Conservation (phyloP, 805 yeast genomes). For the Pichia heedii region DNA sequence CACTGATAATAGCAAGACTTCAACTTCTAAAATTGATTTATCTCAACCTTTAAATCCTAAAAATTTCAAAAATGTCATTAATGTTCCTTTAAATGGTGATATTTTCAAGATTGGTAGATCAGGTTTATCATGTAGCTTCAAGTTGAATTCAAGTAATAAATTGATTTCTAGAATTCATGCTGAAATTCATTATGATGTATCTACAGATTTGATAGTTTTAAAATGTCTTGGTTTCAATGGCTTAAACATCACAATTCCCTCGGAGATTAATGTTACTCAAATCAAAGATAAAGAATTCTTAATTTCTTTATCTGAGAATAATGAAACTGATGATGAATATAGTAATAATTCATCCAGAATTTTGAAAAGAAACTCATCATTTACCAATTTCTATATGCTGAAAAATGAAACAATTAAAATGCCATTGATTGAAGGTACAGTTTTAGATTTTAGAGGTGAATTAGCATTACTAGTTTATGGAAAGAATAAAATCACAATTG, state of each 20-base stretch:
- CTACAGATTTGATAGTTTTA: constrained; percentile 37
- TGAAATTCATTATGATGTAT: constrained; percentile 35
- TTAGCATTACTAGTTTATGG: constrained; percentile 21
- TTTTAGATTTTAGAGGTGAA: constrained; percentile 67
- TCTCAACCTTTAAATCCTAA: constrained; percentile 3
- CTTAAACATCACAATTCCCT: constrained; percentile 55
- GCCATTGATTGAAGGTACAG: constrained; percentile 53
- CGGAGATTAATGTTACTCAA: constrained; percentile 23
- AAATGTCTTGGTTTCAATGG: constrained; percentile 84
- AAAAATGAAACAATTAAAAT: constrained; percentile 56
- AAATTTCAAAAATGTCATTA: constrained; percentile 11
- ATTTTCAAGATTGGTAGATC: constrained; percentile 57
- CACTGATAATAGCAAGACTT: neutral
- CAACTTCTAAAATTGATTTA: constrained; percentile 2
- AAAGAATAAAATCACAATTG: neutral
- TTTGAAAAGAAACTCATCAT: constrained; percentile 32
- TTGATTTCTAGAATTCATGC: constrained; percentile 64
- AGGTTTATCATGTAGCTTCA: constrained; percentile 46
- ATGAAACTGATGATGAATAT: neutral
- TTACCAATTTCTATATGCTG: constrained; percentile 48
- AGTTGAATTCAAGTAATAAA: constrained; percentile 39
- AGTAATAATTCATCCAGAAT: constrained; percentile 23
- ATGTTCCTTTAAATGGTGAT: constrained; percentile 31
- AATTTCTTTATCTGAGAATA: constrained; percentile 10
- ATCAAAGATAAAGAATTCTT: constrained; percentile 14